A percentile compares a stretch with the other conserved stretches of the same genome.
These are phyloP conservation scores for Saccharomycopsis schoenii DNA, from an alignment of 805 yeast genomes.

Conservation along the genomic window DNA sequence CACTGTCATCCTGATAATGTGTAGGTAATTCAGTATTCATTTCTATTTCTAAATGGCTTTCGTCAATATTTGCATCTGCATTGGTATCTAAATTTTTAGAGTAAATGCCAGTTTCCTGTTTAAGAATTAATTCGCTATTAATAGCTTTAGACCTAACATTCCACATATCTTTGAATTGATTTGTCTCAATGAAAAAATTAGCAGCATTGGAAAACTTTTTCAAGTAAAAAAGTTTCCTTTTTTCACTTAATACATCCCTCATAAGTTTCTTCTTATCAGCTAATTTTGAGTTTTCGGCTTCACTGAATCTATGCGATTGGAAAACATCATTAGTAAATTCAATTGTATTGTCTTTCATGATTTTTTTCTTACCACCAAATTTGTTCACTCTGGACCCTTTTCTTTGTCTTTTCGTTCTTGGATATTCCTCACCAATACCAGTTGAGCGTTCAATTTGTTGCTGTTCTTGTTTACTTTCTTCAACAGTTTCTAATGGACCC, in stretches of 20 bases:
- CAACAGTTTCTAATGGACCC: conserved; percentile 19
- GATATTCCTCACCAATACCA: background rate
- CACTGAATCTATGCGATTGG: conserved; percentile 19
- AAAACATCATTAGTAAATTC: conserved; percentile 23
- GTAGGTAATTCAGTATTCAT: background rate
- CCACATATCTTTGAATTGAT: conserved; percentile 9
- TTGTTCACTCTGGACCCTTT: background rate
- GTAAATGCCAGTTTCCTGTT: background rate
- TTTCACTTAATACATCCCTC: background rate
- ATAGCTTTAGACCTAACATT: background rate
- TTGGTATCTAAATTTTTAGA: background rate
- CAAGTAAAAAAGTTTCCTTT: conserved; percentile 7
- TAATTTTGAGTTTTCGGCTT: background rate
- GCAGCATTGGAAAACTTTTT: conserved; percentile 8
- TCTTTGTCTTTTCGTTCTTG: background rate
- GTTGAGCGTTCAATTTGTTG: background rate
- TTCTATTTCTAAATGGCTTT: background rate
- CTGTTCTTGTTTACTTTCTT: conserved; percentile 2
- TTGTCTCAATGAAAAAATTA: background rate
- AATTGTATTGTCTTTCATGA: conserved; percentile 20
- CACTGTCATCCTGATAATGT: background rate
- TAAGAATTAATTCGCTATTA: background rate
- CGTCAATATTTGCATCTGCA: background rate
- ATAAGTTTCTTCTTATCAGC: background rate
- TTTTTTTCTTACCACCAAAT: conserved; percentile 10